Evolutionary conservation across 371 early-diverging fungal genomes (phyloP).

Genomic region (Mucor sp.): DNA sequence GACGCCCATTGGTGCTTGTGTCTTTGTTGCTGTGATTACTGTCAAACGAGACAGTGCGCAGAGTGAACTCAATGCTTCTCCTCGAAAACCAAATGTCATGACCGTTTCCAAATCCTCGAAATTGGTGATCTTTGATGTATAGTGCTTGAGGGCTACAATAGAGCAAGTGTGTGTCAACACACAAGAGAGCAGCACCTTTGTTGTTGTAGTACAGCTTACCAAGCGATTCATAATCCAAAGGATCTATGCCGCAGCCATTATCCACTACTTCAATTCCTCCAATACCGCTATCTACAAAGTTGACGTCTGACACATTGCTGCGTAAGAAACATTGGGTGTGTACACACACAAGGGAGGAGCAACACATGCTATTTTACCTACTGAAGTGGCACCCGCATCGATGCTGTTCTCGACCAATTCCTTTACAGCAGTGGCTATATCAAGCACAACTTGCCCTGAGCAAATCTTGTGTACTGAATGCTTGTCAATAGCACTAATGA

Average conservation of each 20-base stretch:
- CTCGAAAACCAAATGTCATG: constrained; percentile 82
- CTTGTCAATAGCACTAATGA: constrained; percentile 45
- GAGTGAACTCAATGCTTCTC: constrained; percentile 83
- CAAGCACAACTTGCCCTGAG: constrained; percentile 92
- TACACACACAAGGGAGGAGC: too few relatives aligned
- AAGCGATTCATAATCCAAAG: constrained; percentile 62
- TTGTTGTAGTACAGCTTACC: too few relatives aligned
- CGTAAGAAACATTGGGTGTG: background rate
- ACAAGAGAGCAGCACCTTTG: too few relatives aligned
- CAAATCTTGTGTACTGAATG: constrained; percentile 74
- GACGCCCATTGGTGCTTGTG: constrained; percentile 66
- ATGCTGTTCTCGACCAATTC: constrained; percentile 98
- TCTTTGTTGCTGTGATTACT: constrained; percentile 69
- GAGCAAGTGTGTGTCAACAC: too few relatives aligned
- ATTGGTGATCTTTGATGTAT: constrained; percentile 76
- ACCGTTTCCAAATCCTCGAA: constrained; percentile 74
- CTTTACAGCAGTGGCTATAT: constrained; percentile 86
- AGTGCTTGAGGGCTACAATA: constrained; percentile 73
- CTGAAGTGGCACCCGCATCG: constrained; percentile 87
- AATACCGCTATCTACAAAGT: constrained; percentile 79
- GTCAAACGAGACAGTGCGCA: constrained; percentile 65
- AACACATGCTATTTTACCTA: constrained; percentile 55
- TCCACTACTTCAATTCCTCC: constrained; percentile 80
- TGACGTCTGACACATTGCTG: constrained; percentile 61
- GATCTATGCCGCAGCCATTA: constrained; percentile 83